A percentile compares a stretch with the other conserved stretches of the same genome.
Conservation (phyloP, 306 rosid species). For the Malus sylvestris region DNA sequence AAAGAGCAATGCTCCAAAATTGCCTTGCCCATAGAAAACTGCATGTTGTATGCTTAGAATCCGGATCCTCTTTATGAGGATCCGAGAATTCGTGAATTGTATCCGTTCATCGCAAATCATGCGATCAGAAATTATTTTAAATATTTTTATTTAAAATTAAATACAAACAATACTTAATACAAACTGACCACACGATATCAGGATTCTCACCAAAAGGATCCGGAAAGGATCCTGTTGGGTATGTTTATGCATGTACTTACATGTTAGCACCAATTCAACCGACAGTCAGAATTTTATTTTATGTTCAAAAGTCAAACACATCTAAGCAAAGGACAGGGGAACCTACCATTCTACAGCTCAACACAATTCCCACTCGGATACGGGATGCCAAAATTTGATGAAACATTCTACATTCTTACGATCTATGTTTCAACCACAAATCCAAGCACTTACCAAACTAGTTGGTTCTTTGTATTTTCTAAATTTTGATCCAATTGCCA, state of each 20-base stretch:
- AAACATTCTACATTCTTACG: neutral
- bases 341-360: conserved; percentile 7
- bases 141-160: too few relatives aligned
- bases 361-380: neutral
- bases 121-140: too few relatives aligned
- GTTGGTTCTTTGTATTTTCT: neutral
- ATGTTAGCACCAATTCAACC: neutral
- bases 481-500: neutral
- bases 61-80: too few relatives aligned
- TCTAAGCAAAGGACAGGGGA: neutral
- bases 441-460: neutral
- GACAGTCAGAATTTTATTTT: neutral
- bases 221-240: too few relatives aligned
- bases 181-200: too few relatives aligned
- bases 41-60: too few relatives aligned
- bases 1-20: too few relatives aligned
- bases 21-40: too few relatives aligned
- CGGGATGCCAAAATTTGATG: neutral
- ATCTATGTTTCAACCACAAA: neutral
- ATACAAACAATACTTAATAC: too few relatives aligned
- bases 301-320: neutral
- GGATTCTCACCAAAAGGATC: too few relatives aligned
- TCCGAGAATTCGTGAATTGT: too few relatives aligned
- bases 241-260: neutral
- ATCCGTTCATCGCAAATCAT: too few relatives aligned